These are phyloP conservation scores for Diutina rugosa DNA, from an alignment of 1,139 yeast genomes.

Conservation along the genomic window DNA sequence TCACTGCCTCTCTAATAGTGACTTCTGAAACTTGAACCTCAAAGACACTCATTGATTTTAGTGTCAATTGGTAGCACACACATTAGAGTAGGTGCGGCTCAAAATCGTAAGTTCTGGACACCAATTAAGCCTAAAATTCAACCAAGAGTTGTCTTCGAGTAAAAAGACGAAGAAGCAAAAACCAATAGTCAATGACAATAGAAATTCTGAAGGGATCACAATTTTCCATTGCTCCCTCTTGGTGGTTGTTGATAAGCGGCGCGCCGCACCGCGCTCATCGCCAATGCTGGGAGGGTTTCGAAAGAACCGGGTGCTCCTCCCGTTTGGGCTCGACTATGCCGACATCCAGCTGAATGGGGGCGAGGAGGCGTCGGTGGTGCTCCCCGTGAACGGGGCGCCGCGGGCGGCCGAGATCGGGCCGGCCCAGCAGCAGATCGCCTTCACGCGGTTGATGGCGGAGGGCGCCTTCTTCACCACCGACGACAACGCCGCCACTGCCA, in stretches of 20 bases:
- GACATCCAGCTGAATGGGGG: conserved; percentile 31
- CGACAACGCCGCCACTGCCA: conserved; percentile 12
- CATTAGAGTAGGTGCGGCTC: too few species aligned
- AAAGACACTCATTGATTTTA: too few species aligned
- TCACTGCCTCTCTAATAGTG: too few species aligned
- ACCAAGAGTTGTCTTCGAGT: too few species aligned
- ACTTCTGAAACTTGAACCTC: too few species aligned
- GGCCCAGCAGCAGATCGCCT: conserved; percentile 52
- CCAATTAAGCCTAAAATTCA: too few species aligned
- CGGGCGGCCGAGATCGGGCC: conserved; percentile 42
- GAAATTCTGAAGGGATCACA: too few species aligned
- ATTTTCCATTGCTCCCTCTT: too few species aligned
- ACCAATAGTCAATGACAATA: too few species aligned
- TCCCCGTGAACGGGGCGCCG: conserved; percentile 62
- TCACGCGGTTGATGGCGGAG: conserved; percentile 45
- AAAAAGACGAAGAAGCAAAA: too few species aligned
- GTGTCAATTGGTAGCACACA: too few species aligned
- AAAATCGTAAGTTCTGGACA: too few species aligned
- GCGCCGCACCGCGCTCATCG: neutral
- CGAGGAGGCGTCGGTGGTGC: conserved; percentile 24
- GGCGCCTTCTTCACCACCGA: conserved; percentile 62
- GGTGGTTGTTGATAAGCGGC: neutral
- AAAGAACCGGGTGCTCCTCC: conserved; percentile 16
- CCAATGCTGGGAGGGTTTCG: conserved; percentile 1
- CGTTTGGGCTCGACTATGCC: conserved; percentile 58